These are phyloP conservation scores for Sporisorium graminicola DNA, from an alignment of 1,284 basidiomycete species.

Conservation along the genomic window DNA sequence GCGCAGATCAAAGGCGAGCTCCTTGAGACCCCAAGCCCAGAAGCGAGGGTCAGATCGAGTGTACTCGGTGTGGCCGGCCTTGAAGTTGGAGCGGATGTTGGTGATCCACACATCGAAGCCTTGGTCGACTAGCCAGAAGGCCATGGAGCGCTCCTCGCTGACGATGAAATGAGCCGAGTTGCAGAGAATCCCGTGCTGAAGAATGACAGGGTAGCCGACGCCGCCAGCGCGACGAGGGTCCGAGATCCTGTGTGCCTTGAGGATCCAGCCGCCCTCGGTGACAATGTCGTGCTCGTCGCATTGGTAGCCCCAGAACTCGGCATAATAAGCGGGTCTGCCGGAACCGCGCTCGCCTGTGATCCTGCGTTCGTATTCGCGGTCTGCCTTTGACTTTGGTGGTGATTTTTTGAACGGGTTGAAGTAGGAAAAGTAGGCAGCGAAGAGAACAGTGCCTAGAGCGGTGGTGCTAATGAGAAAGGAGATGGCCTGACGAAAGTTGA, in stretches of 20 bases:
- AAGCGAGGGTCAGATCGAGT: conserved; percentile 66
- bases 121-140: conserved; percentile 69
- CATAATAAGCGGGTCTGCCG: conserved; percentile 65
- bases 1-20: conserved; percentile 65
- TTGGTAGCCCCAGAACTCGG: conserved; percentile 70
- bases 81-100: conserved; percentile 68
- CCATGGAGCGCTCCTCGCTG: conserved; percentile 67
- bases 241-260: conserved; percentile 68
- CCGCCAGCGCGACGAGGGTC: conserved; percentile 64
- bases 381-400: conserved; percentile 57
- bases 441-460: conserved; percentile 48
- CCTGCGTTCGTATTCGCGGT: conserved; percentile 67
- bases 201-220: conserved; percentile 66
- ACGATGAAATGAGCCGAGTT: conserved; percentile 67
- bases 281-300: conserved; percentile 69
- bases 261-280: conserved; percentile 67
- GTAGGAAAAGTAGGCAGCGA: conserved; percentile 58
- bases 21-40: conserved; percentile 69
- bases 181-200: conserved; percentile 69
- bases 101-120: conserved; percentile 69
- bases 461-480: conserved; percentile 55
- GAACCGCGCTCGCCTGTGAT: conserved; percentile 67
- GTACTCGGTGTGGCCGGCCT: conserved; percentile 65
- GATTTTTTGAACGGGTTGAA: conserved; percentile 65
- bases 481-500: conserved; percentile 60